phyloP scores from a whole-genome alignment of 2,329 filamentous ascomycete species.

The Aspergillus puulaauensis region DNA sequence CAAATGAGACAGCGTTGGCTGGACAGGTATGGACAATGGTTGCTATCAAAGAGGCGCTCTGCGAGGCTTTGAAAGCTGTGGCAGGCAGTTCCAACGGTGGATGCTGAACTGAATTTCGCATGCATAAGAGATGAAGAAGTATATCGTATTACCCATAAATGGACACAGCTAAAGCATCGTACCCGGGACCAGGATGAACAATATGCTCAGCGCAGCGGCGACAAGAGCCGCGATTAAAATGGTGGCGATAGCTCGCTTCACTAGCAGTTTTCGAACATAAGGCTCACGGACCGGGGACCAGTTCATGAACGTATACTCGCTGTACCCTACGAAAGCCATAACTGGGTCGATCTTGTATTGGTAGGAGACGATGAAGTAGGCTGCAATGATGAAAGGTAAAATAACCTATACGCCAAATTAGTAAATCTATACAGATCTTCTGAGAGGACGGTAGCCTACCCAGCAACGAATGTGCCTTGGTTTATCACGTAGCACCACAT shows the following conservation, averaged over 20 bases:
- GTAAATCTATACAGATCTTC: slow-evolving; percentile 9
- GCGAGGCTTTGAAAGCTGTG: neutral
- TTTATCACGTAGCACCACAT: slow-evolving; percentile 86
- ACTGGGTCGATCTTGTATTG: slow-evolving; percentile 95
- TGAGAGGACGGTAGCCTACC: slow-evolving; percentile 58
- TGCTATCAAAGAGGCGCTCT: neutral
- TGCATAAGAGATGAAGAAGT: neutral
- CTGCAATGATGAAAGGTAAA: slow-evolving; percentile 84
- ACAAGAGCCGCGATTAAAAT: slow-evolving; percentile 72
- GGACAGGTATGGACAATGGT: slow-evolving; percentile 1
- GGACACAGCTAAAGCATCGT: slow-evolving; percentile 45
- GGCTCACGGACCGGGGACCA: slow-evolving; percentile 87
- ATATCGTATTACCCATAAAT: neutral
- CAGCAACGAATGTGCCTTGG: slow-evolving; percentile 74
- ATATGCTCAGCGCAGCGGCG: slow-evolving; percentile 76
- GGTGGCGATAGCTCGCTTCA: slow-evolving; percentile 79
- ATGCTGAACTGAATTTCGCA: neutral
- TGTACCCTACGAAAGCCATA: slow-evolving; percentile 82
- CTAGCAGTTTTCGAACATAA: slow-evolving; percentile 82
- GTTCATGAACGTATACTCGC: slow-evolving; percentile 94
- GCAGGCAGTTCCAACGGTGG: neutral
- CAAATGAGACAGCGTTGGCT: neutral
- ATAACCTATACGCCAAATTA: slow-evolving; percentile 60
- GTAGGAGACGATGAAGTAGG: slow-evolving; percentile 86
- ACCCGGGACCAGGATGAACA: slow-evolving; percentile 95